These are phyloP conservation scores for Aeschynomene evenia DNA, from an alignment of 306 rosid genomes.

Conservation along the genomic window DNA sequence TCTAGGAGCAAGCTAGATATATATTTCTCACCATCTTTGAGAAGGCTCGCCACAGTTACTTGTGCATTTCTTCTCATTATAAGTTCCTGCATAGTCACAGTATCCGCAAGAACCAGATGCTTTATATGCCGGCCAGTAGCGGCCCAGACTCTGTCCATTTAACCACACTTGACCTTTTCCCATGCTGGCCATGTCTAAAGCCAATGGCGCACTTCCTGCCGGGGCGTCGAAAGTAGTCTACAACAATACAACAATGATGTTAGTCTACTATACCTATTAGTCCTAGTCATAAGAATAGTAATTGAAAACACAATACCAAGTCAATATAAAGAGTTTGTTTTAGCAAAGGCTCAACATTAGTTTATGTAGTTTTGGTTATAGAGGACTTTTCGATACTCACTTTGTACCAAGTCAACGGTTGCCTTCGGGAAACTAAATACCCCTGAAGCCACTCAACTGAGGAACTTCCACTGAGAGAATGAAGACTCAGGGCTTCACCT, in stretches of 20 bases:
- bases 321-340: neutral
- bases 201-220: conserved; percentile 79
- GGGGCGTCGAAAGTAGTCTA: conserved; percentile 92
- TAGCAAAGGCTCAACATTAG: conserved; percentile 1
- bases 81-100: conserved; percentile 81
- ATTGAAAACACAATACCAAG: neutral
- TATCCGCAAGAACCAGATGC: conserved; percentile 75
- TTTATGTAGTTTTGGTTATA: neutral
- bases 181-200: conserved; percentile 91
- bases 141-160: conserved; percentile 80
- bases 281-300: neutral
- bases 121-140: conserved; percentile 96
- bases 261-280: neutral
- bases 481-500: conserved; percentile 92
- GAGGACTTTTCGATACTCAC: conserved; percentile 55
- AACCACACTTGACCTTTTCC: conserved; percentile 97
- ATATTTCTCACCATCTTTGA: conserved; percentile 80
- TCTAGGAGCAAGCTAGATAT: neutral
- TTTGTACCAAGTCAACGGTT: conserved; percentile 95
- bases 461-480: conserved; percentile 89
- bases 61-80: conserved; percentile 66
- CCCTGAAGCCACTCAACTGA: conserved; percentile 94
- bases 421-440: conserved; percentile 57
- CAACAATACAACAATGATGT: conserved; percentile 23
- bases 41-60: conserved; percentile 87